phyloP scores from a whole-genome alignment of 2,329 filamentous ascomycete genomes.

The Sarocladium strictum region DNA sequence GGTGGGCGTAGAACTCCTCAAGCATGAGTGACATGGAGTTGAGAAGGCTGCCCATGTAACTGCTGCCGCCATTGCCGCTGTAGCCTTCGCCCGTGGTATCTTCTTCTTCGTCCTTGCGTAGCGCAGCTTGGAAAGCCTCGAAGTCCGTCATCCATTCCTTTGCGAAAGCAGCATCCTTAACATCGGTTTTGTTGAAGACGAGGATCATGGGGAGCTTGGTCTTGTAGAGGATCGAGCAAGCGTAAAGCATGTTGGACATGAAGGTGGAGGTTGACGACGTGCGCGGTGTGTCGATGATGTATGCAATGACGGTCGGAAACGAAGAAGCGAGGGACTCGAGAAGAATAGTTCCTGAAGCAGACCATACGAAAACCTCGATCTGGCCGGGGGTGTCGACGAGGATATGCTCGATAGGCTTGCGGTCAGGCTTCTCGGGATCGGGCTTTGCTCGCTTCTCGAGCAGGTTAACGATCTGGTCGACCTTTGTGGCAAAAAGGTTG shows the following conservation, averaged over 20 bases:
- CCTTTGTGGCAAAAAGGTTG: constrained; percentile 96
- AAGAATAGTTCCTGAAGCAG: constrained; percentile 87
- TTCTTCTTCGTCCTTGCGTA: constrained; percentile 76
- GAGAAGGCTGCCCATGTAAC: constrained; percentile 92
- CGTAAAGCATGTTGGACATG: constrained; percentile 99
- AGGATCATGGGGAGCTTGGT: constrained; percentile 97
- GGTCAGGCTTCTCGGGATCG: constrained; percentile 51
- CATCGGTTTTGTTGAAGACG: constrained; percentile 98
- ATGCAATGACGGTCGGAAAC: constrained; percentile 95
- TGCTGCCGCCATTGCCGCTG: constrained; percentile 63
- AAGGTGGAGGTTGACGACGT: constrained; percentile 92
- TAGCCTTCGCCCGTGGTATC: constrained; percentile 67
- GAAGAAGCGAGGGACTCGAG: constrained; percentile 88
- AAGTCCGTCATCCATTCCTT: constrained; percentile 99
- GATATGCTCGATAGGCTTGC: constrained; percentile 70
- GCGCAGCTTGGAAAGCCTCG: constrained; percentile 84
- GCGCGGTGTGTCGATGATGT: constrained; percentile 93
- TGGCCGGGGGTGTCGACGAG: constrained; percentile 94
- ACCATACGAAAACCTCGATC: constrained; percentile 99
- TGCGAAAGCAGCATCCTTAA: constrained; percentile 83
- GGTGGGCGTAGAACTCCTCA: constrained; percentile 93
- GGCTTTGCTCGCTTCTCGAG: constrained; percentile 81
- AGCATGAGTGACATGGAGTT: constrained; percentile 98
- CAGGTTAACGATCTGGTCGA: constrained; percentile 86
- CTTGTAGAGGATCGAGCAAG: constrained; percentile 97